Evolutionary conservation across 306 rosid genomes (phyloP).

Genomic region (Pachyrhizus erosus): DNA sequence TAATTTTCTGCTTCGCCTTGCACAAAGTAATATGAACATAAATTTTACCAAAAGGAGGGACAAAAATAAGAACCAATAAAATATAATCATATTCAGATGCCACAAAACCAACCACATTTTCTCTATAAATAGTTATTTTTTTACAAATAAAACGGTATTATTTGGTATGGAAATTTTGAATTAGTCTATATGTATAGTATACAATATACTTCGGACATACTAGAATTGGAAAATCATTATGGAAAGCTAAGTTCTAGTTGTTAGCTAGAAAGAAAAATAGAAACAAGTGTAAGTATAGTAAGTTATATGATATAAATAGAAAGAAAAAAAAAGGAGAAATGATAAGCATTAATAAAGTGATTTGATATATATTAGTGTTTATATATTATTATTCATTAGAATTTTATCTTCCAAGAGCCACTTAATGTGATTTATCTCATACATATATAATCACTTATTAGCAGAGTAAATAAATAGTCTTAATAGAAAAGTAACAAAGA

Average conservation of each 20-base stretch:
- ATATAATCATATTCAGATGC: background rate
- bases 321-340: too few species aligned
- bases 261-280: too few species aligned
- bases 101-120: background rate
- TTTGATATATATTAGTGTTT: too few species aligned
- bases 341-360: too few species aligned
- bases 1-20: background rate
- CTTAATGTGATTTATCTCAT: constrained; percentile 7
- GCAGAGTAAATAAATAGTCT: constrained; percentile 20
- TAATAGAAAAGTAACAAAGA: constrained; percentile 12
- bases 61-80: background rate
- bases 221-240: too few species aligned
- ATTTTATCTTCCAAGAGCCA: background rate
- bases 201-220: background rate
- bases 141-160: background rate
- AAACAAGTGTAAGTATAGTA: too few species aligned
- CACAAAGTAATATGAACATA: background rate
- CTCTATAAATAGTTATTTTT: background rate
- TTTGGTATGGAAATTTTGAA: background rate
- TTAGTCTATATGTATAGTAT: background rate
- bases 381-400: too few species aligned
- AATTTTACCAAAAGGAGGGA: background rate
- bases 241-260: too few species aligned
- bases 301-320: too few species aligned
- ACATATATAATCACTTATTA: constrained; percentile 1